Evolutionary conservation across 2,329 filamentous ascomycete species (phyloP), one percentile per base, ranked within the genome.

Genomic region (Diplodia mutila): DNA sequence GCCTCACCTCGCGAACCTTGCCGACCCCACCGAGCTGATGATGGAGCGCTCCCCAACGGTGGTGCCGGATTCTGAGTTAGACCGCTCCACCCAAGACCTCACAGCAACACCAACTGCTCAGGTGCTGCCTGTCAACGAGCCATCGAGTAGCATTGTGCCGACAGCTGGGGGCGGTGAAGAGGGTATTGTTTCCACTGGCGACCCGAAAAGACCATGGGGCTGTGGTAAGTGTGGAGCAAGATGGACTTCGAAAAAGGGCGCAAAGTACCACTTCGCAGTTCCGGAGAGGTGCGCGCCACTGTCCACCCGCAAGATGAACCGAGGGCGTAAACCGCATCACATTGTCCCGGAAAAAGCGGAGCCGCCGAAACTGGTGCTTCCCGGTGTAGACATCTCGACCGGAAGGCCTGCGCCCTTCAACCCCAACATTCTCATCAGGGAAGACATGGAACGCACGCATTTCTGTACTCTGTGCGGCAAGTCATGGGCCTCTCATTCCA

Each of bases 391-490:
- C 9, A 16, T 63, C 6, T 12, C 27, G 11, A 51, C 5, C 4
- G 59, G 59, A 49, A 63, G 6, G 23, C 46, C 42, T 11, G 59
- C 59, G 4, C 2, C n/a, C 4, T 63, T 34, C 27, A 37, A 63
- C 6, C 27, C 59, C 11, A 63, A 63, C 9, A 63, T 63, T 11
- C 42, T 63, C 14, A 4, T 63, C 7, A 32, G 59, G 9, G 59
- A 63, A 16, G 25, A 63, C 2, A 51, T 63, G 59, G 42, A 63
- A 46, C 42, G 46, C 18, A 21, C 59, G 14, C 12, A 63, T 25
- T n/a, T 63, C 7, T 63, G 59, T 18, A 37, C n/a, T 51, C n/a
- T 48, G 6, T 63, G 59, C 27, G 59, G 59, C 27, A 63, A 51
- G 29, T 34, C 42, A 7, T 63, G 59, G 59, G 11, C 8, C 4